Evolutionary conservation across 495 filamentous ascomycete genomes (phyloP).

Genomic region (Xylaria curta): DNA sequence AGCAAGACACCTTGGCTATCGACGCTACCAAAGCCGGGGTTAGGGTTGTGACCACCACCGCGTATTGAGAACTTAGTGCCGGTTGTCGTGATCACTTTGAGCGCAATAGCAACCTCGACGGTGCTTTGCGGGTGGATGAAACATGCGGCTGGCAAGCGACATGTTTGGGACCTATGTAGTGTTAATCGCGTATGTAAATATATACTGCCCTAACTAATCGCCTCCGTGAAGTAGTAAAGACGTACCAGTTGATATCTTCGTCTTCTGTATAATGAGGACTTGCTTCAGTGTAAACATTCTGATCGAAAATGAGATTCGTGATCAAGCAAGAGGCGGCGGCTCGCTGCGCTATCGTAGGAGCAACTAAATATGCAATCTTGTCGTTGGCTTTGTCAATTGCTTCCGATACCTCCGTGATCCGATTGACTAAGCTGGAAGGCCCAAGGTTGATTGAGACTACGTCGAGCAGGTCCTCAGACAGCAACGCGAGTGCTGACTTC

Average conservation of each 20-base stretch:
- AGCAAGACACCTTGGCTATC: background rate
- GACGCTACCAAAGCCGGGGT: background rate
- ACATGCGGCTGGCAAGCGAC: background rate
- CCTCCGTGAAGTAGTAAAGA: background rate
- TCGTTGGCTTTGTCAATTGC: background rate
- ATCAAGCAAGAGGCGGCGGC: background rate
- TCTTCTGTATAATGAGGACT: background rate
- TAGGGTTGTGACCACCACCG: background rate
- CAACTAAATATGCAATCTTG: background rate
- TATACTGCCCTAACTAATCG: background rate
- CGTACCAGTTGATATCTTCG: background rate
- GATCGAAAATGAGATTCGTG: background rate
- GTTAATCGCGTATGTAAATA: background rate
- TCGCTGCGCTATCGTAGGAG: background rate
- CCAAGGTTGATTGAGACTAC: background rate
- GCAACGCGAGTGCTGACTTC: background rate
- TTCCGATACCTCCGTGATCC: background rate
- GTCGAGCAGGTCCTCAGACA: background rate
- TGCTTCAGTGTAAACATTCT: background rate
- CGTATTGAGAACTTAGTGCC: background rate
- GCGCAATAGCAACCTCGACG: background rate
- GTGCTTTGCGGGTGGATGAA: background rate
- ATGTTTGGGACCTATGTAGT: background rate
- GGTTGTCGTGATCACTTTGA: background rate
- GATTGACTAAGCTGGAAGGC: background rate